Conservation (phyloP, 352 stramenopile species). For the Globisporangium canariense region DNA sequence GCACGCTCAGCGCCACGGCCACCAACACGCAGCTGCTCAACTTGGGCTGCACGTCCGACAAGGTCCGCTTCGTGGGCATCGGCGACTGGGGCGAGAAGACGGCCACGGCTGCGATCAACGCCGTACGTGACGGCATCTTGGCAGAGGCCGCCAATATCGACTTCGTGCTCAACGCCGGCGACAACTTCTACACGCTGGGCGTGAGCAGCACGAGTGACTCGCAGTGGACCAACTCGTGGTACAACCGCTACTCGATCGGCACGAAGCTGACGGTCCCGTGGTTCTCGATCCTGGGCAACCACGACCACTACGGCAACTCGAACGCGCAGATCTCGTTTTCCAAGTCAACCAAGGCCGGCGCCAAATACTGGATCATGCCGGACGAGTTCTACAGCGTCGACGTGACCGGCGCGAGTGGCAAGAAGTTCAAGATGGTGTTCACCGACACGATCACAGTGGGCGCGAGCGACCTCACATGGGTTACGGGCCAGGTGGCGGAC, state of each 20-base stretch:
- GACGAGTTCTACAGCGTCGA: conserved; percentile 35
- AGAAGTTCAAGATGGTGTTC: conserved; percentile 33
- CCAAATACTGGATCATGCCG: conserved; percentile 41
- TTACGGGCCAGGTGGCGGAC: conserved; percentile 23
- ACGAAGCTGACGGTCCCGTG: conserved; percentile 36
- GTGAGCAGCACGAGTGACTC: conserved; percentile 28
- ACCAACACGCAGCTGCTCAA: conserved; percentile 13
- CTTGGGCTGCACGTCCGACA: conserved; percentile 18
- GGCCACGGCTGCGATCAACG: conserved; percentile 23
- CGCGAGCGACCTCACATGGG: conserved; percentile 24
- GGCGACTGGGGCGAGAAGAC: conserved; percentile 38
- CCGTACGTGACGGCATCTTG: conserved; percentile 30
- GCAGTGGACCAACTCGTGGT: conserved; percentile 32
- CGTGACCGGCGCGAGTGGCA: conserved; percentile 18
- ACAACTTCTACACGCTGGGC: conserved; percentile 45
- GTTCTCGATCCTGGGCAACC: conserved; percentile 40
- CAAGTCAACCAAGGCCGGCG: conserved; percentile 17
- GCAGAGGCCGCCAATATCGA: conserved; percentile 24
- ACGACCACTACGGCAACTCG: conserved; percentile 38
- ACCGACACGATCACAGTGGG: conserved; percentile 31
- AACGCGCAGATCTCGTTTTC: conserved; percentile 33
- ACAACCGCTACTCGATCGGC: conserved; percentile 33
- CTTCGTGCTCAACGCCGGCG: conserved; percentile 35
- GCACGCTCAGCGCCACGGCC: conserved; percentile 22
- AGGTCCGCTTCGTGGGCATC: conserved; percentile 32